Percentiles rank a stretch among this genome's conserved stretches.
Evolutionary conservation across 495 filamentous ascomycete species (phyloP).

Genomic region (Chaetomium fimeti): DNA sequence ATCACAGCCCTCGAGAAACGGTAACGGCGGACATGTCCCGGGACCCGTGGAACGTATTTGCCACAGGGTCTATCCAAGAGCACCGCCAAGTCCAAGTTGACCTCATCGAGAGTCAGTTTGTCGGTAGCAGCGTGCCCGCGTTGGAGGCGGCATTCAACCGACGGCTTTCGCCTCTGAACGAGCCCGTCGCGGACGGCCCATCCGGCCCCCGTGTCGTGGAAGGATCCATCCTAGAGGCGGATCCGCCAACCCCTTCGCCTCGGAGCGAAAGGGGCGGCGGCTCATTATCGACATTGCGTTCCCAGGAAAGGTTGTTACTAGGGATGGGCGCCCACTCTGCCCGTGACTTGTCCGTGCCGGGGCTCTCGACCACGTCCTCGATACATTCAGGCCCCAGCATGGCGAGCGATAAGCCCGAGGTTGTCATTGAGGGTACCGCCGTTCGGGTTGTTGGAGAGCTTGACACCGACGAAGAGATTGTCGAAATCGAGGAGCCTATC

Average conservation of each 20-base stretch:
- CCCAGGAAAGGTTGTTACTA: not conserved
- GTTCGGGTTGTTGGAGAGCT: constrained; percentile 3
- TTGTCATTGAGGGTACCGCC: not conserved
- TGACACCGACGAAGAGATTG: constrained; percentile 5
- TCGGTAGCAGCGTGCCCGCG: not conserved
- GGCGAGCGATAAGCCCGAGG: not conserved
- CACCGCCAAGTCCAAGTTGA: not conserved
- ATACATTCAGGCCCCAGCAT: not conserved
- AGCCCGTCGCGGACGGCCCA: too few relatives aligned
- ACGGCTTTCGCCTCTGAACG: not conserved
- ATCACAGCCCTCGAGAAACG: not conserved
- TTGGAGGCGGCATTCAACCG: not conserved
- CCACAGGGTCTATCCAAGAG: not conserved
- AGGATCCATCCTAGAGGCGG: not conserved
- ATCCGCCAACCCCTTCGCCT: not conserved
- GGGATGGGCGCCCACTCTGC: not conserved
- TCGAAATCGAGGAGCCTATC: constrained; percentile 10
- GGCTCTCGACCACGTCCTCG: constrained; percentile 10
- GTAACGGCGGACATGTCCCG: constrained; percentile 4
- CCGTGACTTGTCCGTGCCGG: not conserved
- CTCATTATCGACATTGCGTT: not conserved
- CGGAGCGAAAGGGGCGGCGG: not conserved
- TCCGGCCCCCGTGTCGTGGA: too few relatives aligned
- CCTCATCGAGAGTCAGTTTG: not conserved
- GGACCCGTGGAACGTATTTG: constrained; percentile 5